phyloP scores from a whole-genome alignment of 169 alveolate genomes.

The Plasmodium knowlesi region DNA sequence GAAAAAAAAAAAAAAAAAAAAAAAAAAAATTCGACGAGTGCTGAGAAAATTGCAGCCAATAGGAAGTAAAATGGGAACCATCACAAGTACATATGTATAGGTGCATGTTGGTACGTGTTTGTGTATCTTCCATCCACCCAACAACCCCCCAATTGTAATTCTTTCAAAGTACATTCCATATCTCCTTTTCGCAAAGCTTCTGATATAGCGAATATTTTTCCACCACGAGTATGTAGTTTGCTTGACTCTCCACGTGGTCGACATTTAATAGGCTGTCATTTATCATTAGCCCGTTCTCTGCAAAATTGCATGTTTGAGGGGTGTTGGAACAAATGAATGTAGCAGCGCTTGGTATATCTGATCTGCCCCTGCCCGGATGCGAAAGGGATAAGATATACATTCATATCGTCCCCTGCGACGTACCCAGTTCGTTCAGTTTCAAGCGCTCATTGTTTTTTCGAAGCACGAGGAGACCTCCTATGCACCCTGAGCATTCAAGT shows the following conservation, averaged over 20 bases:
- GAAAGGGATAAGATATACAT: not conserved
- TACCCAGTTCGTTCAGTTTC: conserved; percentile 29
- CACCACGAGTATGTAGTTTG: conserved; percentile 77
- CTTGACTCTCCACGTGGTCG: conserved; percentile 44
- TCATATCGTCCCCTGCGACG: not conserved
- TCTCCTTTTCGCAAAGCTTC: conserved; percentile 66
- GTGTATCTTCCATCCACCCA: not conserved
- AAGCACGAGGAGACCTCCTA: conserved; percentile 50
- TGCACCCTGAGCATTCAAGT: conserved; percentile 38
- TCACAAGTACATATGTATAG: not conserved
- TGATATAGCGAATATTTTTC: conserved; percentile 79
- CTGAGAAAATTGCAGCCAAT: not conserved
- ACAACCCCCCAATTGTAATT: not conserved
- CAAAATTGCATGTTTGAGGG: not conserved
- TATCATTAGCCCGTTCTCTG: conserved; percentile 57
- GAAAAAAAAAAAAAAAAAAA: not conserved
- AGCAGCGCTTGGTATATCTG: not conserved
- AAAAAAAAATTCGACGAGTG: not conserved
- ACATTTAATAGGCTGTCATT: conserved; percentile 62
- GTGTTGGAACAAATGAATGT: not conserved
- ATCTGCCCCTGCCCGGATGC: not conserved
- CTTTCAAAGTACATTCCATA: conserved; percentile 43
- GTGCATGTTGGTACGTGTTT: not conserved
- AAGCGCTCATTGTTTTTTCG: conserved; percentile 5
- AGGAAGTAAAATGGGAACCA: not conserved